A percentile compares a stretch with the other conserved stretches of the same genome.
These are phyloP conservation scores for Verticillium nonalfalfae DNA, from an alignment of 2,329 filamentous ascomycete species.

Conservation along the genomic window DNA sequence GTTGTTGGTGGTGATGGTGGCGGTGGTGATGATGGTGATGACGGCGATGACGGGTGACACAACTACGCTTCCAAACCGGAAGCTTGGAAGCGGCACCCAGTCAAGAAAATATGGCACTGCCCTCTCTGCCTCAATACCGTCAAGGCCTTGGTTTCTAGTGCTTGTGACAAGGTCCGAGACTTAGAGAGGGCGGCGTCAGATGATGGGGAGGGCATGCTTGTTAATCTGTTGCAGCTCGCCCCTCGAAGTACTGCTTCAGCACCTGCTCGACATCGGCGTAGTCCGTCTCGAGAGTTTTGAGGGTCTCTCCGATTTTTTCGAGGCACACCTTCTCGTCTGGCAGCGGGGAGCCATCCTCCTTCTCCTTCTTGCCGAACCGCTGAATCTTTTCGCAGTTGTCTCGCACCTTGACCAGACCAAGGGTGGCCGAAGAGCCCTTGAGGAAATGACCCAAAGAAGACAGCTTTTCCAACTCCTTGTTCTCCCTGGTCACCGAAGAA, in stretches of 20 bases:
- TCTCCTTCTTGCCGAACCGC: slow-evolving; percentile 78
- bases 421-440: slow-evolving; percentile 92
- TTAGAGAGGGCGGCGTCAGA: slow-evolving; percentile 6
- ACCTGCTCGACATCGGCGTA: slow-evolving; percentile 66
- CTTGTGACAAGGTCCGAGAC: slow-evolving; percentile 10
- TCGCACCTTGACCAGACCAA: slow-evolving; percentile 85
- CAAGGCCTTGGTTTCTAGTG: slow-evolving; percentile 26
- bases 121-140: slow-evolving; percentile 10
- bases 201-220: slow-evolving; percentile 8
- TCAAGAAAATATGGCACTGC: background rate
- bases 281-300: slow-evolving; percentile 68
- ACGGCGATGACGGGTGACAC: background rate
- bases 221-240: background rate
- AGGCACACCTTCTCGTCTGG: slow-evolving; percentile 63
- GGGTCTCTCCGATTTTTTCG: slow-evolving; percentile 60
- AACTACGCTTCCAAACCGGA: background rate
- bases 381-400: slow-evolving; percentile 97
- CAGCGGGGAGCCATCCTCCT: slow-evolving; percentile 65
- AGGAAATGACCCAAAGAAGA: slow-evolving; percentile 90
- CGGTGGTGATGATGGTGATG: no score
- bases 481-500: slow-evolving; percentile 41
- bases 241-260: slow-evolving; percentile 48
- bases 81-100: background rate
- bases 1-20: background rate
- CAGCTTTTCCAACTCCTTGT: slow-evolving; percentile 64